Percentiles rank a stretch among this genome's conserved stretches.
These are phyloP conservation scores for Cudoniella acicularis DNA, from an alignment of 495 filamentous ascomycete species.

Conservation along the genomic window DNA sequence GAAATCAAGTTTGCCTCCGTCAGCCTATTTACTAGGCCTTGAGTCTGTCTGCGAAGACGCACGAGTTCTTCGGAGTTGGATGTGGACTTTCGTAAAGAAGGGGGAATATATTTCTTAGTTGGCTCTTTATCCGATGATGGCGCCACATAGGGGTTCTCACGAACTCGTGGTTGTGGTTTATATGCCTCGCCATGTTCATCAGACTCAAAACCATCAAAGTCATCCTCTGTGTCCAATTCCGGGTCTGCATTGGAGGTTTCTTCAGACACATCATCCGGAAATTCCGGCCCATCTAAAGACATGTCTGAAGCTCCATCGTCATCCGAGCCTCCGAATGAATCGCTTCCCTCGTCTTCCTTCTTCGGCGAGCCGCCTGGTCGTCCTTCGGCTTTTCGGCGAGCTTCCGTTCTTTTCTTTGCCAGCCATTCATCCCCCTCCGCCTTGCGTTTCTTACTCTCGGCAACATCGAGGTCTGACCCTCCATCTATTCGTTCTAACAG, in stretches of 20 bases:
- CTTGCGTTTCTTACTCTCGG: slow-evolving; percentile 65
- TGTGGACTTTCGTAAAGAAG: slow-evolving; percentile 66
- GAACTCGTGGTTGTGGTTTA: slow-evolving; percentile 28
- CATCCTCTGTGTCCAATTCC: slow-evolving; percentile 30
- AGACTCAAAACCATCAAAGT: slow-evolving; percentile 29
- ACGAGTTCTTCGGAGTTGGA: slow-evolving; percentile 64
- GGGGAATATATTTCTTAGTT: slow-evolving; percentile 74
- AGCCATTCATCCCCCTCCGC: slow-evolving; percentile 54
- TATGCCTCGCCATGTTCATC: slow-evolving; percentile 8
- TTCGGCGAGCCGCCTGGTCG: background rate
- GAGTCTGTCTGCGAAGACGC: slow-evolving; percentile 71
- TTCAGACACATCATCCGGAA: slow-evolving; percentile 24
- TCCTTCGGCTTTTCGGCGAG: slow-evolving; percentile 27
- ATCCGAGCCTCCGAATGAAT: slow-evolving; percentile 4
- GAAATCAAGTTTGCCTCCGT: slow-evolving; percentile 84
- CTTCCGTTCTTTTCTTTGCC: slow-evolving; percentile 43
- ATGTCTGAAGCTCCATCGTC: slow-evolving; percentile 20
- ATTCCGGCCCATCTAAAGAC: slow-evolving; percentile 17
- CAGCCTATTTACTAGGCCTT: slow-evolving; percentile 87
- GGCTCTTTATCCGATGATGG: slow-evolving; percentile 33
- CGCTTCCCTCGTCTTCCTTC: slow-evolving; percentile 27
- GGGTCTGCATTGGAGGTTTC: slow-evolving; percentile 24
- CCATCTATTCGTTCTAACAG: slow-evolving; percentile 67
- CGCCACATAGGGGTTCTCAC: slow-evolving; percentile 51
- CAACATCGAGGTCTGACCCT: slow-evolving; percentile 43